Evolutionary conservation across 1,284 basidiomycete genomes (phyloP).

Genomic region (Ceratobasidium sp.): DNA sequence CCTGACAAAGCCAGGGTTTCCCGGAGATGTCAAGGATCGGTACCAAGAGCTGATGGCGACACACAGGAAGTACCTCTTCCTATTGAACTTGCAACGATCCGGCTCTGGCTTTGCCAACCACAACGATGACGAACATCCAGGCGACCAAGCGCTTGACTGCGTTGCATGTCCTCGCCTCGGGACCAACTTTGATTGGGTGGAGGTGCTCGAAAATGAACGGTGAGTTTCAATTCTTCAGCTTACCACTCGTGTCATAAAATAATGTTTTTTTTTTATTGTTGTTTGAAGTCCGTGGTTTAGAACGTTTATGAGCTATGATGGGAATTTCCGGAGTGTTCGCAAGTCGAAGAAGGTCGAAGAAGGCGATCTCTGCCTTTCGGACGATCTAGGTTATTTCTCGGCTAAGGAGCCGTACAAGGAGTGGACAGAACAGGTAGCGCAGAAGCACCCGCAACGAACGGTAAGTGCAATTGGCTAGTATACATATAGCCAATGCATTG

Average conservation of each 20-base stretch:
- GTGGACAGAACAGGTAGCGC: background rate
- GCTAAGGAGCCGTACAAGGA: background rate
- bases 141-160: constrained; percentile 23
- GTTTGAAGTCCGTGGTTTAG: background rate
- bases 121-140: constrained; percentile 4
- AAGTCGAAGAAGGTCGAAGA: constrained; percentile 35
- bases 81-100: background rate
- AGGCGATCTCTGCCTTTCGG: constrained; percentile 8
- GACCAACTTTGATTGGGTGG: constrained; percentile 15
- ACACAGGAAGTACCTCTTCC: background rate
- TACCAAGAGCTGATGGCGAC: constrained; percentile 28
- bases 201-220: constrained; percentile 3
- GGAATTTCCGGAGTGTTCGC: constrained; percentile 13
- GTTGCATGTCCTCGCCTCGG: constrained; percentile 28
- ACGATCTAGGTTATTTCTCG: constrained; percentile 1
- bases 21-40: constrained; percentile 11
- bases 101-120: background rate
- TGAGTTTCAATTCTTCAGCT: background rate
- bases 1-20: constrained; percentile 18
- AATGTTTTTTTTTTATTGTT: background rate
- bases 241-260: background rate
- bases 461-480: background rate
- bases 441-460: background rate
- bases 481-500: background rate
- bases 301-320: constrained; percentile 17